Evolutionary conservation across 2,329 filamentous ascomycete genomes (phyloP).

Genomic region (Scedosporium apiospermum): DNA sequence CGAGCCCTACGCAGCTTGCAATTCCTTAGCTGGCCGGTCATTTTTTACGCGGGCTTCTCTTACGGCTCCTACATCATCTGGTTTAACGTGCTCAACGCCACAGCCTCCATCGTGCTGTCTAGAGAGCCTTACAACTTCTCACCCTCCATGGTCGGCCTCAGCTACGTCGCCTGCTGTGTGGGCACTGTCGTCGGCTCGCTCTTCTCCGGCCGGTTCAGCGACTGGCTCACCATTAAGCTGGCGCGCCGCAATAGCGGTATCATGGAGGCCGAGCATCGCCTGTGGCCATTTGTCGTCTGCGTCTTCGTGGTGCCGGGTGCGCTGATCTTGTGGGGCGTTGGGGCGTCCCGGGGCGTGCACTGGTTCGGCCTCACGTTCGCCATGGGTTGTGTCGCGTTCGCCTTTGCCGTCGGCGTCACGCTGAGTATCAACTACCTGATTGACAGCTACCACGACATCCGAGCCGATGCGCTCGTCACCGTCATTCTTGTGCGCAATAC

Average conservation of each 20-base stretch:
- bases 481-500: slow-evolving; percentile 21
- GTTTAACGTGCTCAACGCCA: slow-evolving; percentile 25
- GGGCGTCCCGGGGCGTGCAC: slow-evolving; percentile 22
- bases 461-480: slow-evolving; percentile 20
- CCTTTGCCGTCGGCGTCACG: slow-evolving; percentile 19
- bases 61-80: slow-evolving; percentile 24
- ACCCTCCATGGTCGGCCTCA: slow-evolving; percentile 19
- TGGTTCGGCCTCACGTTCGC: slow-evolving; percentile 24
- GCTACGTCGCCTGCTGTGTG: slow-evolving; percentile 15
- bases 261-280: slow-evolving; percentile 23
- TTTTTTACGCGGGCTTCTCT: slow-evolving; percentile 26
- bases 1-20: slow-evolving; percentile 26
- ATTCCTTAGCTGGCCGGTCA: slow-evolving; percentile 29
- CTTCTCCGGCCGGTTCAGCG: slow-evolving; percentile 21
- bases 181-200: slow-evolving; percentile 13
- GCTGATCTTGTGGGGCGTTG: slow-evolving; percentile 39
- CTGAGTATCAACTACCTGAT: slow-evolving; percentile 22
- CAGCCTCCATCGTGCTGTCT: slow-evolving; percentile 20
- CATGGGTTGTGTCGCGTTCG: slow-evolving; percentile 20
- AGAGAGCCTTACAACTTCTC: slow-evolving; percentile 23
- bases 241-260: slow-evolving; percentile 24
- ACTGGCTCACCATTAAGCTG: slow-evolving; percentile 20
- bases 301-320: slow-evolving; percentile 28
- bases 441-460: slow-evolving; percentile 24
- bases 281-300: slow-evolving; percentile 22